Evolutionary conservation across 352 stramenopile genomes (phyloP), one percentile per base, ranked within the genome.

Genomic region (Pythium utonaiense): DNA sequence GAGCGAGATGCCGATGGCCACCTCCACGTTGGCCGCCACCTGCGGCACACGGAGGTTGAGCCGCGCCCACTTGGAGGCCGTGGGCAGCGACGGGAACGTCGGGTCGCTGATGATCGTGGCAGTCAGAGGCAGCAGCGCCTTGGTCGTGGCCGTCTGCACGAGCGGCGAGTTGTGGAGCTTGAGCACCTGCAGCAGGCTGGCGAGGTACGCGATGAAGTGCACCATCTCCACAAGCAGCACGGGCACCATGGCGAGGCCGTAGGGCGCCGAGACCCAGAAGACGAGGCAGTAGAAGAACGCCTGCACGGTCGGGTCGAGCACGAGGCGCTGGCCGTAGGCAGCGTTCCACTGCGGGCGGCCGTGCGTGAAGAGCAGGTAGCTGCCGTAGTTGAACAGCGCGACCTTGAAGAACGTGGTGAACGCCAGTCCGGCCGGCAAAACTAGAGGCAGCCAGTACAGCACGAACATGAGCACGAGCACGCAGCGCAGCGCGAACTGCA

Each of bases 281-380:
- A 96, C 74, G 30, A 95, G 70, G 31, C 76, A 90, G 70, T 91
- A 93, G 71, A 95, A 89, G 25, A 95, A 74, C 57, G 83, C 73
- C 64, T 96, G 88, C 28, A 84, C 79, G 25, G 84, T 80, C 50
- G 84, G 86, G 63, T 96, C 88, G 47, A 91, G 60, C 57, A 94
- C 71, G 28, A 96, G 68, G 5, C 85, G 73, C 69, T 96, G 84
- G n/a, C 75, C 82, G 60, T 96, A 96, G 22, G 62, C 72, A 1
- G 80, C 74, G 48, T 87, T 83, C 73, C 74, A 81, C 60, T 83
- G 78, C 36, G 88, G 86, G 21, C 66, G 56, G 28, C 88, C 86
- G 67, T 96, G 83, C 30, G 82, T 89, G 61, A 90, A 95, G 27
- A 80, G 64, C 52, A 96, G 68, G 69, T 87, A 92, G 57, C 84